phyloP scores from a whole-genome alignment of 768 basidiomycete genomes.

The Termitomyces sp. region DNA sequence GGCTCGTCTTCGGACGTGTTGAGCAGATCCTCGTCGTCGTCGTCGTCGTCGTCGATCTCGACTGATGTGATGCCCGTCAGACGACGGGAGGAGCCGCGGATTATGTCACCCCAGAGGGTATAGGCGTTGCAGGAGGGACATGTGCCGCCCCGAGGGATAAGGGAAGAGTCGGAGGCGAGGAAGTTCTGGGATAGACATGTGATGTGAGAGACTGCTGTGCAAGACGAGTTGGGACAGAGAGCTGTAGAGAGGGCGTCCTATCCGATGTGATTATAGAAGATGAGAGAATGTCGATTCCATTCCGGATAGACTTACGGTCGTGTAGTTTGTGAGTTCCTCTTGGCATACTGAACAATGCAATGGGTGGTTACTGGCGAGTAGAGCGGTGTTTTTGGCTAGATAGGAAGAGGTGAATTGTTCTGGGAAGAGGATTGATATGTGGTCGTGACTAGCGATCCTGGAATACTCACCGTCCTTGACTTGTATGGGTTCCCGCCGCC shows the following conservation, averaged over 20 bases:
- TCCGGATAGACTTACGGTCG: slow-evolving; percentile 27
- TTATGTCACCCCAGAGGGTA: slow-evolving; percentile 64
- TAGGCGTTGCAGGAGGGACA: slow-evolving; percentile 50
- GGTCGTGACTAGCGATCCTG: neutral
- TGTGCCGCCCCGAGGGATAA: slow-evolving; percentile 59
- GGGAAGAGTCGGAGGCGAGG: slow-evolving; percentile 21
- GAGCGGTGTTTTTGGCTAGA: slow-evolving; percentile 39
- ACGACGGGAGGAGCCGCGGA: slow-evolving; percentile 57
- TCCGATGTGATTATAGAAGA: neutral
- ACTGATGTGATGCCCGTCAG: slow-evolving; percentile 24
- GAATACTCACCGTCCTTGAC: slow-evolving; percentile 47
- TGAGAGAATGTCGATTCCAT: neutral
- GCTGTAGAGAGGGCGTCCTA: slow-evolving; percentile 47
- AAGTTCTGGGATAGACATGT: slow-evolving; percentile 48
- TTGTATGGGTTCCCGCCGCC: slow-evolving; percentile 48
- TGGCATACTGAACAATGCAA: slow-evolving; percentile 46
- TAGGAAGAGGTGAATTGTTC: slow-evolving; percentile 43
- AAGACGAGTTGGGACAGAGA: slow-evolving; percentile 47
- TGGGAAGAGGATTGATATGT: slow-evolving; percentile 14
- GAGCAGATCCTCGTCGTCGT: slow-evolving; percentile 8
- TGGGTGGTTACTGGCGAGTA: slow-evolving; percentile 28
- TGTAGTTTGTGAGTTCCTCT: slow-evolving; percentile 31
- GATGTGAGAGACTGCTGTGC: slow-evolving; percentile 51
- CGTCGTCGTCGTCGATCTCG: slow-evolving; percentile 13
- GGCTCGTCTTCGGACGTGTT: slow-evolving; percentile 26